Percentiles rank a stretch among this genome's conserved stretches.
Evolutionary conservation across 2,329 filamentous ascomycete species (phyloP).

Genomic region (Colletotrichum sp.): DNA sequence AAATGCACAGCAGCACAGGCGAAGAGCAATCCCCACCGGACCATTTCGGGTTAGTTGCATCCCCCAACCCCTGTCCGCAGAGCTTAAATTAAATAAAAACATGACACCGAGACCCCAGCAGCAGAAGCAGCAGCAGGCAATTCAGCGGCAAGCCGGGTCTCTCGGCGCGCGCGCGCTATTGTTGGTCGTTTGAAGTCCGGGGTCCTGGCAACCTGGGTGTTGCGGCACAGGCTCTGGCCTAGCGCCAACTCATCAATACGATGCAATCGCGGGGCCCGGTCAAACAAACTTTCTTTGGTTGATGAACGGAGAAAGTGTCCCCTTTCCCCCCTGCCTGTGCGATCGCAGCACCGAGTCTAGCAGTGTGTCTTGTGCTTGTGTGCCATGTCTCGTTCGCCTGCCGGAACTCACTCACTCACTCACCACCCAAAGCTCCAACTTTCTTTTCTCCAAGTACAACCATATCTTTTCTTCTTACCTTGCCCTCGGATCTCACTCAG

Average conservation of each 20-base stretch:
- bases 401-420: neutral
- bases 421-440: neutral
- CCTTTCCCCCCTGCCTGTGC: neutral
- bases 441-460: neutral
- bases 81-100: conserved; percentile 9
- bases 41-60: neutral
- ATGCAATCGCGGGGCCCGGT: conserved; percentile 4
- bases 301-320: neutral
- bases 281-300: neutral
- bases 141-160: neutral
- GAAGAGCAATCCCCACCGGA: neutral
- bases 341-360: neutral
- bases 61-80: neutral
- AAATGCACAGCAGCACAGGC: neutral
- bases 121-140: neutral
- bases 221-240: conserved; percentile 1
- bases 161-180: neutral
- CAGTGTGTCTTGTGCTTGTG: neutral
- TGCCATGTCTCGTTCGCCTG: neutral
- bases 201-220: neutral
- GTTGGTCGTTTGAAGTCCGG: neutral
- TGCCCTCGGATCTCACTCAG: neutral
- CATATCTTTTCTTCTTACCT: neutral
- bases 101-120: neutral
- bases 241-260: conserved; percentile 1